Evolutionary conservation across 23 red algal species (phyloP), one percentile per base, ranked within the genome.

Genomic region (Gracilaria caudata): DNA sequence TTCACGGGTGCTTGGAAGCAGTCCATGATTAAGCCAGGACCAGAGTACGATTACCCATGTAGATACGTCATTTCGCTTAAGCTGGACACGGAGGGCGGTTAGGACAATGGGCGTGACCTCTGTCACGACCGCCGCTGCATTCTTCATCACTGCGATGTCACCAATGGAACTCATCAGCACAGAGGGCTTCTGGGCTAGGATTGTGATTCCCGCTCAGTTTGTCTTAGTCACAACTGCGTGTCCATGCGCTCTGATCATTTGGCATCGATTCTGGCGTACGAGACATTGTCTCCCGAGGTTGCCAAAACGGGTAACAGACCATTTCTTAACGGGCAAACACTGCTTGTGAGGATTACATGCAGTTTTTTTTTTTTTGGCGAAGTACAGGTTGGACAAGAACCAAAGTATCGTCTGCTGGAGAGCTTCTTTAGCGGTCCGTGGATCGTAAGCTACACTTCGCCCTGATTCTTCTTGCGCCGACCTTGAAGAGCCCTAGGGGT

Each of bases 1-100:
- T 88, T 94, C 33, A 86, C 73, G 21, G 91, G 88, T 68, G 81
- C 91, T 1, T 94, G 63, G 78, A 71, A 68, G 26, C 91, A 94
- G 68, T 53, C 91, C 23, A 56, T 21, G 32, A 83, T 87, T 26
- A 73, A 49, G 68, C 55, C 88, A 1, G 91, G 83, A 10, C 11
- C 37, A 7, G 59, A 16, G 0, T 60, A 28, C 40, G 49, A 53
- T 53, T 9, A 53, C n/a, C n/a, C n/a, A n/a, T n/a, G n/a, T n/a
- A n/a, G 68, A 78, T 51, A 37, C 88, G 33, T 77, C 51, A 19
- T 51, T 44, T n/a, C 83, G 91, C 16, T 51, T 94, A 71, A 78
- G 66, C 41, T 94, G 91, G 91, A 82, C 91, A n/a, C 79, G 54
- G 32, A 46, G 91, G 3, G 81, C 91, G 17, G 91, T 64, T 16